Conservation (phyloP, 2,329 filamentous ascomycete species). For the Ceratocystis papillata region DNA sequence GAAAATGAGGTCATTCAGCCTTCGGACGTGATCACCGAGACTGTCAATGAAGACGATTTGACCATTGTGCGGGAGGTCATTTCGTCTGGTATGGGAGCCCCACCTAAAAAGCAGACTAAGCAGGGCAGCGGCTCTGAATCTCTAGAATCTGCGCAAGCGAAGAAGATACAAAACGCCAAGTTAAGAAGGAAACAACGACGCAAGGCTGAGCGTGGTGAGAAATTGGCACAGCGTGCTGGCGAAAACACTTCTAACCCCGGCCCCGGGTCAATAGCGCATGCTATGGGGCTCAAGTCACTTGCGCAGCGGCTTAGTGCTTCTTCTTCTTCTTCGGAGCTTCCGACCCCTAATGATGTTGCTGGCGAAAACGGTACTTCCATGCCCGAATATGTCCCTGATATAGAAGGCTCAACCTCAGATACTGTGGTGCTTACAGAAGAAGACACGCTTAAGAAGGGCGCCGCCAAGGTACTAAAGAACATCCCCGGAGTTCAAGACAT, state of each 20-base stretch:
- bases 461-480: constrained; percentile 22
- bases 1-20: background rate
- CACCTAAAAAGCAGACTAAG: background rate
- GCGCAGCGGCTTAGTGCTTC: constrained; percentile 10
- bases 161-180: background rate
- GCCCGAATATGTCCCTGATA: background rate
- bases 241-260: background rate
- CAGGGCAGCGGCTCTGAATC: background rate
- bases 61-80: background rate
- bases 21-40: background rate
- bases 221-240: background rate
- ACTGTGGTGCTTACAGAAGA: background rate
- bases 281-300: constrained; percentile 6
- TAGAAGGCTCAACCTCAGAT: background rate
- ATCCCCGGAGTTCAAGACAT: constrained; percentile 23
- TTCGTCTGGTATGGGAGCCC: background rate
- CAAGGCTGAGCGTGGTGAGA: background rate
- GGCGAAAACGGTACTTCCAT: background rate
- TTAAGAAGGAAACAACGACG: constrained; percentile 1
- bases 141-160: background rate
- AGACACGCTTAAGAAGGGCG: constrained; percentile 23
- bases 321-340: constrained; percentile 1
- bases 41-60: background rate
- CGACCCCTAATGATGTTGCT: background rate
- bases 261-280: constrained; percentile 13